These are phyloP conservation scores for Oryza officinalis DNA, from an alignment of 176 grass and related monocot genomes.

Conservation along the genomic window DNA sequence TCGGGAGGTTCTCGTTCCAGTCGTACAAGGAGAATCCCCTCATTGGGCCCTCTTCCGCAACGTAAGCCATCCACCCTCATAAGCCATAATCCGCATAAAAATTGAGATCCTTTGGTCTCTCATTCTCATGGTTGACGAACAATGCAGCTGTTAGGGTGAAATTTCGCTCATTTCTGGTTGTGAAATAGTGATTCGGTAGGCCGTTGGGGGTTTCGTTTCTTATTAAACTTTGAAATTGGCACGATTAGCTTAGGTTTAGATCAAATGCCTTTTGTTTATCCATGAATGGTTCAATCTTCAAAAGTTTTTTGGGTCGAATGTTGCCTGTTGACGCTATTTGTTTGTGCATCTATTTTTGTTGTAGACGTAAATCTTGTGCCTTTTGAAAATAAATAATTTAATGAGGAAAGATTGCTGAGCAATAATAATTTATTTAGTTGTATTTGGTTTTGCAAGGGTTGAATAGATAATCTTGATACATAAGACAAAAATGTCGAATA, in stretches of 20 bases:
- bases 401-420: no score
- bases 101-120: slow-evolving; percentile 13
- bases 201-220: neutral
- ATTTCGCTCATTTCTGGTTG: neutral
- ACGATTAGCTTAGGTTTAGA: no score
- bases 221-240: no score
- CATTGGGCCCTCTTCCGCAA: slow-evolving; percentile 70
- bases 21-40: slow-evolving; percentile 88
- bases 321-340: neutral
- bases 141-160: neutral
- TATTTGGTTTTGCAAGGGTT: neutral
- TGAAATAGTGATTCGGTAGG: neutral
- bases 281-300: neutral
- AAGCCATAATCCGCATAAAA: no score
- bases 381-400: neutral
- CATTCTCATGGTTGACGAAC: neutral
- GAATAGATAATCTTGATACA: neutral
- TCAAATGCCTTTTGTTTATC: neutral
- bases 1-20: slow-evolving; percentile 96
- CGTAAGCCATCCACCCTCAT: slow-evolving; percentile 40
- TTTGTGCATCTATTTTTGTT: neutral
- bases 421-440: neutral
- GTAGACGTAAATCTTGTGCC: neutral
- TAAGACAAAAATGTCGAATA: neutral
- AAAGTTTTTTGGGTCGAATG: no score